These are phyloP conservation scores for Phytopythium aichiense DNA, from an alignment of 352 stramenopile genomes.

Conservation along the genomic window DNA sequence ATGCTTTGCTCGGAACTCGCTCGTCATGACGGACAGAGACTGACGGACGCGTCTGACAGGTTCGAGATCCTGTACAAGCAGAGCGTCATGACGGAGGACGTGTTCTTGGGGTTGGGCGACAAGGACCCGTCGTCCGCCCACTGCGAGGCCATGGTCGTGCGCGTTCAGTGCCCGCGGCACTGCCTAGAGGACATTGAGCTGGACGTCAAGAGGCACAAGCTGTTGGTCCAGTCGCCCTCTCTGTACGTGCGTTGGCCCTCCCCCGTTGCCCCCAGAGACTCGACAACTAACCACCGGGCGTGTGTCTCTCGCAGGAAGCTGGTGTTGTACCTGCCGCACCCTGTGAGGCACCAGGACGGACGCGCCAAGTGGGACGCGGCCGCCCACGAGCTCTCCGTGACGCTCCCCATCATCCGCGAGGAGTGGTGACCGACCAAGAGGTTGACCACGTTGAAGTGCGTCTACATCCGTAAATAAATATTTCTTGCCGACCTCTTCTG, in stretches of 20 bases:
- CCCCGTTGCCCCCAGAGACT: not conserved
- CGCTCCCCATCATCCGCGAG: slow-evolving; percentile 69
- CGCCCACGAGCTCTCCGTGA: slow-evolving; percentile 47
- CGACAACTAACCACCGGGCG: slow-evolving; percentile 1
- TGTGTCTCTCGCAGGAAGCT: slow-evolving; percentile 41
- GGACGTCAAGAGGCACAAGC: slow-evolving; percentile 75
- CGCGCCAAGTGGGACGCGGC: slow-evolving; percentile 66
- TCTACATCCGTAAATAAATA: not conserved
- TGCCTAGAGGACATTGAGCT: slow-evolving; percentile 70
- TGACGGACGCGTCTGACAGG: slow-evolving; percentile 12
- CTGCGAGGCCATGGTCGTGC: slow-evolving; percentile 79
- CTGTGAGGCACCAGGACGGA: slow-evolving; percentile 64
- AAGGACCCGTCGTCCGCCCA: slow-evolving; percentile 80
- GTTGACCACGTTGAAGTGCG: slow-evolving; percentile 3
- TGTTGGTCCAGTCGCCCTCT: slow-evolving; percentile 57
- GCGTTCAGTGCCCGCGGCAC: slow-evolving; percentile 63
- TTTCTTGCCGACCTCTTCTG: not conserved
- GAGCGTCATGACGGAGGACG: slow-evolving; percentile 81
- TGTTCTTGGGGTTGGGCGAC: slow-evolving; percentile 79
- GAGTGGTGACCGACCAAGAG: slow-evolving; percentile 43
- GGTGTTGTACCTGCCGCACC: slow-evolving; percentile 64
- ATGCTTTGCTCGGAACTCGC: not conserved
- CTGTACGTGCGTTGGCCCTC: slow-evolving; percentile 26
- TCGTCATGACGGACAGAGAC: not conserved
- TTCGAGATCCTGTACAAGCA: slow-evolving; percentile 87